A percentile compares a stretch with the other conserved stretches of the same genome.
Conservation (phyloP, 78 protist genomes). For the Dictyostelium firmibasis region DNA sequence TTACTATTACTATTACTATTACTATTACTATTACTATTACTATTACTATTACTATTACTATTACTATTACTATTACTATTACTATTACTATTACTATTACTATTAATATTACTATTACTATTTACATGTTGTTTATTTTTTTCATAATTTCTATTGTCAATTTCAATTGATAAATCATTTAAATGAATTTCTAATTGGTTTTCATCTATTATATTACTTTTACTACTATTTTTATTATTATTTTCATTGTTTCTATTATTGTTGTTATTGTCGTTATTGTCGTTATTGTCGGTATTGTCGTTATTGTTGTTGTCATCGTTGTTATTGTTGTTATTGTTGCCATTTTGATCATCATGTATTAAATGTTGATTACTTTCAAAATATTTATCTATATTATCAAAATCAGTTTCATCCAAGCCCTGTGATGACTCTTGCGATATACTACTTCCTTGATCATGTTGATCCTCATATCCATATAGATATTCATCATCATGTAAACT, state of each 20-base stretch:
- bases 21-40: not conserved
- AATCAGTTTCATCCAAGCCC: slow-evolving; percentile 60
- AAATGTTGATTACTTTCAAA: not conserved
- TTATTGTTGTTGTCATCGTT: too few relatives aligned
- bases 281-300: too few relatives aligned
- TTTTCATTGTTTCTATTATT: not conserved
- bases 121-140: not conserved
- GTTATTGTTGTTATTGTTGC: too few relatives aligned
- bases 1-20: too few relatives aligned
- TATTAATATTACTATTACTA: slow-evolving; percentile 3
- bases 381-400: slow-evolving; percentile 47
- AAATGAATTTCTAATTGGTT: not conserved
- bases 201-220: not conserved
- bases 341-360: not conserved
- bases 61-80: too few relatives aligned
- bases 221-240: not conserved
- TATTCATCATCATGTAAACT: not conserved
- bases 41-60: not conserved
- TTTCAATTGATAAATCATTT: not conserved
- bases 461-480: not conserved
- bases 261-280: too few relatives aligned
- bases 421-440: not conserved
- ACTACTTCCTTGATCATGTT: not conserved
- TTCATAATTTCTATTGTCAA: not conserved
- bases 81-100: not conserved